phyloP scores from a whole-genome alignment of 108 stramenopile species.

The Conticribra guillardii region DNA sequence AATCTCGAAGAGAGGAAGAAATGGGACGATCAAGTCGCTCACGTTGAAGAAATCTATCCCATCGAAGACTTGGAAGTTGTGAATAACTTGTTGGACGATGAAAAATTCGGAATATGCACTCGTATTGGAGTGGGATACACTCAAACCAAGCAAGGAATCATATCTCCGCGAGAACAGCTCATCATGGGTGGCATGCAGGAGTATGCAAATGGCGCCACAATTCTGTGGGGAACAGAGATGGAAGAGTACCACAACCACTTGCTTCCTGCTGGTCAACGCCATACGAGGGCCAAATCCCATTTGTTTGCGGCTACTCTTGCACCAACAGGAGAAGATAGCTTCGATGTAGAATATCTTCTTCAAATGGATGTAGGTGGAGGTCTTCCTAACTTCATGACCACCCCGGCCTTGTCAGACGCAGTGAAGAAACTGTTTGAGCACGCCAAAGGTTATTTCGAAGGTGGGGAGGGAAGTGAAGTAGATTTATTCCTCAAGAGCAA shows the following conservation, averaged over 20 bases:
- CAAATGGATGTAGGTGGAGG: slow-evolving; percentile 54
- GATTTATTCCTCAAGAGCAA: slow-evolving; percentile 28
- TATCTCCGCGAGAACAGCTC: slow-evolving; percentile 52
- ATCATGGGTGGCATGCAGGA: slow-evolving; percentile 48
- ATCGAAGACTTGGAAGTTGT: slow-evolving; percentile 43
- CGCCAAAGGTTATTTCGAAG: slow-evolving; percentile 44
- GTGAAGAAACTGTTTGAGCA: slow-evolving; percentile 54
- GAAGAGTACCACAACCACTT: slow-evolving; percentile 54
- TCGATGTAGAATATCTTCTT: slow-evolving; percentile 52
- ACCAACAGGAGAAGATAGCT: slow-evolving; percentile 35
- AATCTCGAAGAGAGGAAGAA: slow-evolving; percentile 48
- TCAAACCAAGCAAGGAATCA: slow-evolving; percentile 41
- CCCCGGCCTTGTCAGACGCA: slow-evolving; percentile 39
- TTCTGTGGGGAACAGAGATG: slow-evolving; percentile 57
- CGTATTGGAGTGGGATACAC: slow-evolving; percentile 50
- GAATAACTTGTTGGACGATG: slow-evolving; percentile 19
- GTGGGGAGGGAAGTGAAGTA: slow-evolving; percentile 39
- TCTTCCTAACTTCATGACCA: slow-evolving; percentile 47
- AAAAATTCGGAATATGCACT: slow-evolving; percentile 45
- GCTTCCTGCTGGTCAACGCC: slow-evolving; percentile 42
- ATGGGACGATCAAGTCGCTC: slow-evolving; percentile 50
- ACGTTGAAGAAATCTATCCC: slow-evolving; percentile 47
- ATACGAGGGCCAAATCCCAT: slow-evolving; percentile 50
- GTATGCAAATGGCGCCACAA: slow-evolving; percentile 45
- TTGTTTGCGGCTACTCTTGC: slow-evolving; percentile 48